These are phyloP conservation scores for Lavandula angustifolia DNA, from an alignment of 257 asterid species.

Conservation along the genomic window DNA sequence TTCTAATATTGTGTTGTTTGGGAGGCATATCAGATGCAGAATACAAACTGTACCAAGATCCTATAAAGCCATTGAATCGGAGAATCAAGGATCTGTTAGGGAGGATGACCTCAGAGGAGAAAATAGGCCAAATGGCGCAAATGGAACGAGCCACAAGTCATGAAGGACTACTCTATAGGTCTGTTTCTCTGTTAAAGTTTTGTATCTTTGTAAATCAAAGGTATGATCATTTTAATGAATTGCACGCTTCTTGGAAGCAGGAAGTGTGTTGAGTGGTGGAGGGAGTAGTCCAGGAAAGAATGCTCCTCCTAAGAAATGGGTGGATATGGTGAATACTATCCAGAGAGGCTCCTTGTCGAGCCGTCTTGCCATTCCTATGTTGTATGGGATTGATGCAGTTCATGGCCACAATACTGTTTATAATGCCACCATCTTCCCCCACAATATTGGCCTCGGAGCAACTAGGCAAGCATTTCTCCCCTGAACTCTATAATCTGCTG, in stretches of 20 bases:
- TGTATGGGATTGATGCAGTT: slow-evolving; percentile 50
- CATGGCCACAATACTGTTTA: slow-evolving; percentile 46
- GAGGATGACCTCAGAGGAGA: slow-evolving; percentile 67
- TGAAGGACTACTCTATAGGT: slow-evolving; percentile 57
- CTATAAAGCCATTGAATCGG: slow-evolving; percentile 39
- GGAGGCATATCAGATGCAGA: slow-evolving; percentile 47
- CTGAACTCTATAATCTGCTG: no score
- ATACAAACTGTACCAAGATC: slow-evolving; percentile 55
- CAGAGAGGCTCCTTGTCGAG: slow-evolving; percentile 41
- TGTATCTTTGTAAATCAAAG: not conserved
- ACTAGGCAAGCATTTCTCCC: slow-evolving; percentile 34
- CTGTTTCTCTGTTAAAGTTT: not conserved
- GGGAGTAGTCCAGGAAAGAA: slow-evolving; percentile 39
- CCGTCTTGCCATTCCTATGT: slow-evolving; percentile 49
- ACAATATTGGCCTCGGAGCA: slow-evolving; percentile 49
- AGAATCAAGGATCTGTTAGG: slow-evolving; percentile 58
- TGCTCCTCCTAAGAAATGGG: slow-evolving; percentile 42
- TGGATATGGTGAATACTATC: slow-evolving; percentile 47
- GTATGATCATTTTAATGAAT: not conserved
- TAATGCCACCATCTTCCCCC: slow-evolving; percentile 48
- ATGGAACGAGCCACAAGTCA: slow-evolving; percentile 50
- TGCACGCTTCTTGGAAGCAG: slow-evolving; percentile 9
- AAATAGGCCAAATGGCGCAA: slow-evolving; percentile 78
- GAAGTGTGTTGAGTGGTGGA: slow-evolving; percentile 48
- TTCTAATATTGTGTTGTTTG: slow-evolving; percentile 39